Percentiles rank a stretch among this genome's conserved stretches.
phyloP scores from a whole-genome alignment of 805 yeast species.

The Pichia cabralensis region DNA sequence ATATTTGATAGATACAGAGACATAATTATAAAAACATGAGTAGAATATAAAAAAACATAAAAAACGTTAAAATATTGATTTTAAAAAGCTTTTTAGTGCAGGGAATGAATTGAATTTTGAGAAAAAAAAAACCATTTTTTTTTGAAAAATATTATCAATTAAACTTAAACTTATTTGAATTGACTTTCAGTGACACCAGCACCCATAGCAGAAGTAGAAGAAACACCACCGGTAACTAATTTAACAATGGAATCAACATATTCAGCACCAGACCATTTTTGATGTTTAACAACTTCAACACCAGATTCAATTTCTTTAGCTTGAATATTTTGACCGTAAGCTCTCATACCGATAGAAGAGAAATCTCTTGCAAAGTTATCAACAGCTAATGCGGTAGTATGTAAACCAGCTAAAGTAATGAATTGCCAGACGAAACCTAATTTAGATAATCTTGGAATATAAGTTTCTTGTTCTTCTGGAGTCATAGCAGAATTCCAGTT shows the following conservation, averaged over 20 bases:
- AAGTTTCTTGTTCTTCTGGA: constrained; percentile 78
- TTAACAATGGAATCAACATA: constrained; percentile 86
- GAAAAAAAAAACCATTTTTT: no score
- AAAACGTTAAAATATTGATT: no score
- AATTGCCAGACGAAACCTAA: constrained; percentile 97
- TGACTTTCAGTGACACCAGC: constrained; percentile 97
- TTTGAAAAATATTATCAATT: no score
- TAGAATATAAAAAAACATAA: no score
- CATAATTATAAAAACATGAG: no score
- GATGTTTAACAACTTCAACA: constrained; percentile 95
- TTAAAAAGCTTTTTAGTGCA: no score
- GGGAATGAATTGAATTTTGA: no score
- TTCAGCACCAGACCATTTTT: constrained; percentile 98
- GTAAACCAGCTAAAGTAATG: constrained; percentile 94
- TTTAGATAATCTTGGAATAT: constrained; percentile 74
- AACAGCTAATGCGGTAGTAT: constrained; percentile 87
- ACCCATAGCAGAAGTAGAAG: constrained; percentile 97
- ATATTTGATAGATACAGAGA: no score
- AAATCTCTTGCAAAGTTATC: constrained; percentile 76
- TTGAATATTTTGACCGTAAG: constrained; percentile 85
- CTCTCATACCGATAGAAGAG: constrained; percentile 83
- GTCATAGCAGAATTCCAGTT: constrained; percentile 96
- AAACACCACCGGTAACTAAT: constrained; percentile 87
- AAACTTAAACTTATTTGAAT: constrained; percentile 48
- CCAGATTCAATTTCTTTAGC: constrained; percentile 77